Evolutionary conservation across 225 moss, liverwort and hornwort species (phyloP).

Genomic region (Climacium dendroides): DNA sequence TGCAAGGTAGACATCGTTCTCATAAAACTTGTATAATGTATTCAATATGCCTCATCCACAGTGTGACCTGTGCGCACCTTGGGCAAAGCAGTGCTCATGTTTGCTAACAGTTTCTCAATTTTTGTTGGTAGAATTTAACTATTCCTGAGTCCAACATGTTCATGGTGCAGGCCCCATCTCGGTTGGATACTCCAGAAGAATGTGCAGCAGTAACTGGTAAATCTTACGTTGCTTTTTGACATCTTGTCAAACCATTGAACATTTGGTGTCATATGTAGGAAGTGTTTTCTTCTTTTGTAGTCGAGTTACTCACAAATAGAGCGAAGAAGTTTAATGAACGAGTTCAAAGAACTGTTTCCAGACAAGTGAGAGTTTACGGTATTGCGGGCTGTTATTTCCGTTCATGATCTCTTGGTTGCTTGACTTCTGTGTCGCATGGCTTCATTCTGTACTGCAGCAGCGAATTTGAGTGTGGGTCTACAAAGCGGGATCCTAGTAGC

Average conservation of each 20-base stretch:
- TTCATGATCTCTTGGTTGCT: background rate
- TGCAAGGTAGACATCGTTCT: constrained; percentile 41
- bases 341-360: background rate
- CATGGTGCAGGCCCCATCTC: constrained; percentile 62
- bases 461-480: constrained; percentile 54
- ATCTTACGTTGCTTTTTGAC: background rate
- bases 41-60: background rate
- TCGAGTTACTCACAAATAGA: background rate
- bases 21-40: background rate
- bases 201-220: constrained; percentile 80
- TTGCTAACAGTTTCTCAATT: background rate
- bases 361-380: background rate
- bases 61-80: background rate
- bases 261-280: background rate
- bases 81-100: background rate
- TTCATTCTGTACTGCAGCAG: constrained; percentile 21
- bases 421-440: background rate
- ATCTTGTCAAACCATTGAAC: background rate
- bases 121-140: background rate
- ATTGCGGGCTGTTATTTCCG: background rate
- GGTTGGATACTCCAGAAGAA: constrained; percentile 63
- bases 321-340: background rate
- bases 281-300: background rate
- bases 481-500: constrained; percentile 77
- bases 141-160: background rate